Evolutionary conservation across 768 basidiomycete genomes (phyloP), one percentile per base, ranked within the genome.

Genomic region (Rossbeevera mucosa): DNA sequence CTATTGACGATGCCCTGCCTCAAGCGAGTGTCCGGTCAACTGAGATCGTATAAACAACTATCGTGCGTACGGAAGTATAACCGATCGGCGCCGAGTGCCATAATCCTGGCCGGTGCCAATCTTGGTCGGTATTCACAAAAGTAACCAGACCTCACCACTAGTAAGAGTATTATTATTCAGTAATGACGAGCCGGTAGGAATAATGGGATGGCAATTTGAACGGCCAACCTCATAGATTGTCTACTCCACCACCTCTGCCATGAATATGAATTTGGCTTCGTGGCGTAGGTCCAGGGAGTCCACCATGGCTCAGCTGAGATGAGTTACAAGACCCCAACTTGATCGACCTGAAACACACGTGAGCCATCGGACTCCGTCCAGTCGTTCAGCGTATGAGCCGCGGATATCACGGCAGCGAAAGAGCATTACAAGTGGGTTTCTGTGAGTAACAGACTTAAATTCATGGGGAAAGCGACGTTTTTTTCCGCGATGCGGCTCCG

Each of bases 21-120:
- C 22, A 48, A 36, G 29, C 22, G 33, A 31, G 30, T 25, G 22
- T 7, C 33, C 48, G 48, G 44, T 57, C 31, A 20, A 13, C 24
- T 44, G 44, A 42, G 48, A 59, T 49, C 43, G n/a, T 33, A n/a
- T 33, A n/a, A 16, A 28, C 26, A 28, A n/a, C 30, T 30, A 30
- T 30, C 14, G 14, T 30, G 24, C 41, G 21, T 20, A 14, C 26
- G 29, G 24, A 26, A 20, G 24, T 20, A 24, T 33, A 40, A 18
- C 22, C 16, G 30, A 25, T 38, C 40, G 16, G 12, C 30, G 24
- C 20, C n/a, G 12, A 24, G 16, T 40, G 30, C n/a, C n/a, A n/a
- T n/a, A 14, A 16, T 33, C 16, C 18, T 26, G 22, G 16, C 30
- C 24, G 24, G n/a, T 12, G 21, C 18, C 33, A 22, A 28, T 40